Evolutionary conservation across 2,329 filamentous ascomycete species (phyloP), one percentile per base, ranked within the genome.

Genomic region (Penicillium sp.): DNA sequence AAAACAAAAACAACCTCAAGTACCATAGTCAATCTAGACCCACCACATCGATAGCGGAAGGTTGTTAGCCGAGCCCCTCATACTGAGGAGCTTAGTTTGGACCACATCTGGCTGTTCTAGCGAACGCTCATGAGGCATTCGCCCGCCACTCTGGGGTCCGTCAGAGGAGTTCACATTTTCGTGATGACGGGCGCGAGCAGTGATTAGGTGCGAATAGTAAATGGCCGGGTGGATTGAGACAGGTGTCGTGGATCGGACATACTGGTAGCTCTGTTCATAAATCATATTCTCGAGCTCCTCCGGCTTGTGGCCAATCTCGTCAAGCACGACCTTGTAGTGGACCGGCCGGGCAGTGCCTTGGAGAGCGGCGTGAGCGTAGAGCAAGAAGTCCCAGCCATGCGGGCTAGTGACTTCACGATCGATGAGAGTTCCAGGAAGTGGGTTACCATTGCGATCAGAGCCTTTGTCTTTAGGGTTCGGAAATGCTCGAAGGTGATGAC

Each of bases 251-350:
- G 93, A 95, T 16, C 95, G 87, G 54, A 89, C 88, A 69, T 96
- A 99, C 55, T 96, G 91, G 74, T 96, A 99, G 45, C 89, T 96
- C 61, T 97, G 92, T 64, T 96, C 89, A 67, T 98, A 98, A 22
- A 98, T 89, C 84, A 98, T 89, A 55, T 88, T 87, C 68, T 96
- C 90, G 0, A 99, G 80, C 2, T 88, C 82, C 43, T 90, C 86
- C 0, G 88, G 81, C 1, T 81, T 73, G 67, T 90, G 83, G 1
- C 83, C 79, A 52, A 88, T 85, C 72, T 98, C 92, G 70, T 99
- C 95, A 47, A 89, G 71, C 22, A 99, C 86, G 14, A 97, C 89
- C 60, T 93, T 89, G 74, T 99, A 99, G 67, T 96, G 91, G 0
- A 96, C 91, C 0, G 95, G 95, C 1, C 95, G 87, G 19, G 95